Evolutionary conservation across 331 rosid genomes (phyloP).

Genomic region (Stylosanthes scabra): DNA sequence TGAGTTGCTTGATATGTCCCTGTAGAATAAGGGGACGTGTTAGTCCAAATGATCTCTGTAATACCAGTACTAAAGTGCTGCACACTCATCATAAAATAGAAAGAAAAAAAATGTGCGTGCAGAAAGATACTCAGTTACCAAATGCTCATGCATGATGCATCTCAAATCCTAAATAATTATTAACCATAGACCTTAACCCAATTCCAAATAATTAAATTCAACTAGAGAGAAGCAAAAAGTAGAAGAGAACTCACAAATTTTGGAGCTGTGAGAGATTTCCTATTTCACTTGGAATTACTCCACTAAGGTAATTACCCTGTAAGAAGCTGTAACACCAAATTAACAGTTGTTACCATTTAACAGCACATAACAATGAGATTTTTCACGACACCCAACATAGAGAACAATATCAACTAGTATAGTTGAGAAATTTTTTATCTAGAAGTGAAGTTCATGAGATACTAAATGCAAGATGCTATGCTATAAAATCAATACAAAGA

Average conservation of each 20-base stretch:
- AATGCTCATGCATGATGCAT: neutral
- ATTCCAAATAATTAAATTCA: conserved; percentile 24
- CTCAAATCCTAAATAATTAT: conserved; percentile 18
- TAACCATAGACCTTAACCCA: conserved; percentile 17
- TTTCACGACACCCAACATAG: conserved; percentile 22
- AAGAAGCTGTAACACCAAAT: conserved; percentile 69
- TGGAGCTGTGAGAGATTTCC: conserved; percentile 82
- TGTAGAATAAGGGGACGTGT: conserved; percentile 45
- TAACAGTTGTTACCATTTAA: conserved; percentile 30
- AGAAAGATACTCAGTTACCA: conserved; percentile 22
- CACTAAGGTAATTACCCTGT: conserved; percentile 96
- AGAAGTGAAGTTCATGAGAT: conserved; percentile 9
- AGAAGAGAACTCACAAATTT: conserved; percentile 67
- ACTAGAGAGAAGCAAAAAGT: conserved; percentile 6
- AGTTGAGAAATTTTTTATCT: conserved; percentile 21
- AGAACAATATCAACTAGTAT: conserved; percentile 20
- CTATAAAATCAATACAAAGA: conserved; percentile 20
- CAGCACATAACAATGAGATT: conserved; percentile 25
- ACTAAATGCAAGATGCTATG: conserved; percentile 21
- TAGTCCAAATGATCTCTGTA: conserved; percentile 36
- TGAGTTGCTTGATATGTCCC: conserved; percentile 95
- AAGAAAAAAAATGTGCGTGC: conserved; percentile 2
- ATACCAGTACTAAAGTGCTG: conserved; percentile 35
- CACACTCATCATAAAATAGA: neutral
- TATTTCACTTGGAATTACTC: conserved; percentile 78